Evolutionary conservation across 2,329 filamentous ascomycete genomes (phyloP).

Genomic region (Cladophialophora carrionii): DNA sequence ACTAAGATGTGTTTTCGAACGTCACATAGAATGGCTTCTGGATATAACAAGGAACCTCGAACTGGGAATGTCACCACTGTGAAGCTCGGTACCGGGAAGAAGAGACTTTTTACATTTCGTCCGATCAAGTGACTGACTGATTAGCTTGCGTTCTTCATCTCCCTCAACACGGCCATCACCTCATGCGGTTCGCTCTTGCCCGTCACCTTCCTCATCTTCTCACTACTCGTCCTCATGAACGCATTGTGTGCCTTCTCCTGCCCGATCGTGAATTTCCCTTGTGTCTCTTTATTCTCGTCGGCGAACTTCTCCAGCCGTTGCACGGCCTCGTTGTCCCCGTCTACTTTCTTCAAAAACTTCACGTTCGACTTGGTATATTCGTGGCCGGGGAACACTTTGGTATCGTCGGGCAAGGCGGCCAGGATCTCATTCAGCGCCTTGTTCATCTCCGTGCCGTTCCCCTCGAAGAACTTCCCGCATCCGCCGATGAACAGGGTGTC

Average conservation of each 20-base stretch:
- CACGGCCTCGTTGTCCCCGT: constrained; percentile 60
- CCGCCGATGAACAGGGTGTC: constrained; percentile 96
- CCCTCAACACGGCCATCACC: constrained; percentile 82
- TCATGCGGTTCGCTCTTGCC: constrained; percentile 78
- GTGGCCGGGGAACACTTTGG: constrained; percentile 90
- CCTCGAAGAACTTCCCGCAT: constrained; percentile 96
- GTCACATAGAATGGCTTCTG: neutral
- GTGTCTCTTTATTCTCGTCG: constrained; percentile 79
- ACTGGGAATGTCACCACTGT: neutral
- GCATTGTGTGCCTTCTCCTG: constrained; percentile 96
- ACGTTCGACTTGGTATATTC: constrained; percentile 98
- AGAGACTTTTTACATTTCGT: neutral
- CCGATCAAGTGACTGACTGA: neutral
- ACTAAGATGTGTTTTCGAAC: neutral
- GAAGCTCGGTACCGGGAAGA: no score
- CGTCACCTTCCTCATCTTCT: constrained; percentile 79
- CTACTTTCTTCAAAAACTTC: constrained; percentile 64
- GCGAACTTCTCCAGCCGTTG: constrained; percentile 77
- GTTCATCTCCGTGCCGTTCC: constrained; percentile 87
- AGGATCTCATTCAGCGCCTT: constrained; percentile 86
- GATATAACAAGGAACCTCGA: neutral
- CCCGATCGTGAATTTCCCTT: constrained; percentile 93
- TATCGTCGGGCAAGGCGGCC: constrained; percentile 80
- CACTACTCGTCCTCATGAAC: constrained; percentile 85
- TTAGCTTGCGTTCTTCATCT: constrained; percentile 70